Evolutionary conservation across 2,329 filamentous ascomycete genomes (phyloP).

Genomic region (Sarocladiaceae sp.): DNA sequence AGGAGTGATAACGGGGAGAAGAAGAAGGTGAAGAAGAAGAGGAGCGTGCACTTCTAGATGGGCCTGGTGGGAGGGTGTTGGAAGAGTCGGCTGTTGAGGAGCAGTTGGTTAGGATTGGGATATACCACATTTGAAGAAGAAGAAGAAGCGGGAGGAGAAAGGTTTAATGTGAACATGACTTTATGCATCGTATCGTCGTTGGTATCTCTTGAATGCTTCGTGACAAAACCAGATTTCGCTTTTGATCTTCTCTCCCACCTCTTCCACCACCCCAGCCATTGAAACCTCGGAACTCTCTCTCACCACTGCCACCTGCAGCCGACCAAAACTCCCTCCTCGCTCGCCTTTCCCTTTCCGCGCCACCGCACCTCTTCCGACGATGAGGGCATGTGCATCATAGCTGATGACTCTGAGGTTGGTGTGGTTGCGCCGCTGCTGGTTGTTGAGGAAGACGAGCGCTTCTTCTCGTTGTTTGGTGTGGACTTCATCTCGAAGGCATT

Average conservation of each 20-base stretch:
- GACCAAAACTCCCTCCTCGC: no score
- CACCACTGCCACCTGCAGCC: constrained; percentile 4
- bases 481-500: neutral
- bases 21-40: constrained; percentile 41
- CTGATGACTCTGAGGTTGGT: neutral
- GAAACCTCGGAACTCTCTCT: neutral
- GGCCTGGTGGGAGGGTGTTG: neutral
- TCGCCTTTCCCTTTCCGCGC: no score
- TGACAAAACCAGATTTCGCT: no score
- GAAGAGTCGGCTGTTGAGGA: neutral
- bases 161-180: constrained; percentile 7
- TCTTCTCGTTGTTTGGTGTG: neutral
- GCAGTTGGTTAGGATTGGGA: neutral
- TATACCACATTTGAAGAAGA: neutral
- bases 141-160: neutral
- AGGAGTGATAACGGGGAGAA: constrained; percentile 15
- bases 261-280: neutral
- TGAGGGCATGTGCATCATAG: no score
- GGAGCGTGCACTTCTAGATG: constrained; percentile 37
- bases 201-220: no score
- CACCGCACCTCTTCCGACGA: no score
- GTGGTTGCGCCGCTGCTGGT: neutral
- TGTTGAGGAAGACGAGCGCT: no score
- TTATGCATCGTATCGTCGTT: no score
- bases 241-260: neutral